Evolutionary conservation across 2,329 filamentous ascomycete genomes (phyloP).

Genomic region (Fusarium ramigenum): DNA sequence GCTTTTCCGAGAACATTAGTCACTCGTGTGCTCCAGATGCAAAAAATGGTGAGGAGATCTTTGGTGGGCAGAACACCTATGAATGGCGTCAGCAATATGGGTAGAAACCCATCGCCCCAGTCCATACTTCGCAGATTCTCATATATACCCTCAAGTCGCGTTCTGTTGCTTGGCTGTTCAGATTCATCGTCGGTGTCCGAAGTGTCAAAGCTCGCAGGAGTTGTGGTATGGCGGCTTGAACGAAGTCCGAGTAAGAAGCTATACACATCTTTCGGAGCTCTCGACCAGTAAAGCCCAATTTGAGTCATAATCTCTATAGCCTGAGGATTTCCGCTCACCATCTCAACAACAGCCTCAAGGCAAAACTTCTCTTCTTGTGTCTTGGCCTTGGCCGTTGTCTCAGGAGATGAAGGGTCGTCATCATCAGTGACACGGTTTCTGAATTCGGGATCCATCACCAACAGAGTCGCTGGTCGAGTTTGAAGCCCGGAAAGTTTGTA

Average conservation of each 20-base stretch:
- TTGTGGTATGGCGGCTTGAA: fast-evolving
- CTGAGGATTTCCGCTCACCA: neutral
- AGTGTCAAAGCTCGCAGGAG: neutral
- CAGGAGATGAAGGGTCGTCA: neutral
- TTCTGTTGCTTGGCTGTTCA: neutral
- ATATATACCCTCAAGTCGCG: neutral
- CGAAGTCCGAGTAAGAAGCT: neutral
- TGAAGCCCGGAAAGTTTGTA: neutral
- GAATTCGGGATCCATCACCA: neutral
- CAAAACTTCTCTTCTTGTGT: neutral
- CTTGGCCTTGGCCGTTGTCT: neutral
- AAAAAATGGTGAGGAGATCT: neutral
- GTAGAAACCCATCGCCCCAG: neutral
- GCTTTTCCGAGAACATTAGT: neutral
- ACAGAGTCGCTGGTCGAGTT: neutral
- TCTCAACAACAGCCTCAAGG: neutral
- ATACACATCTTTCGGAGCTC: neutral
- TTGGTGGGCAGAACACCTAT: neutral
- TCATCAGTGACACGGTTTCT: neutral
- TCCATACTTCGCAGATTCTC: neutral
- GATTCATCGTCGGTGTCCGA: neutral
- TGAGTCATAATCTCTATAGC: neutral
- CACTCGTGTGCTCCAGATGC: neutral
- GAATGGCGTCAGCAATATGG: neutral
- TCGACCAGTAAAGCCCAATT: neutral